Conservation (phyloP, 345 rosid genomes). For the Mallotus nudiflorus region DNA sequence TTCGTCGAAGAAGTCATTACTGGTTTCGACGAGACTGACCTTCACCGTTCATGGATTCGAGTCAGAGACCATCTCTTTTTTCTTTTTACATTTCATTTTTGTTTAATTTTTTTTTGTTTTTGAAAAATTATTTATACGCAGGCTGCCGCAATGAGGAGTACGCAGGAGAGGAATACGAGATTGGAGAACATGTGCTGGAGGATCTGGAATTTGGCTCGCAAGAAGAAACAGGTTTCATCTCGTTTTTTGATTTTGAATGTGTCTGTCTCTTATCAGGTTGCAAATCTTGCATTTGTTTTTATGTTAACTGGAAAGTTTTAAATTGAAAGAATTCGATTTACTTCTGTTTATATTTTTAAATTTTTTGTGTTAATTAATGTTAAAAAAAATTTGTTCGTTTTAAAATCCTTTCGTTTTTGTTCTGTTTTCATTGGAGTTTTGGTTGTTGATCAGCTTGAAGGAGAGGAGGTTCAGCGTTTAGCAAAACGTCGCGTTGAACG, state of each 20-base stretch:
- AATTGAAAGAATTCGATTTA: no score
- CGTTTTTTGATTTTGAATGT: neutral
- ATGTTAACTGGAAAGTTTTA: no score
- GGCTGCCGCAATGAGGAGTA: conserved; percentile 95
- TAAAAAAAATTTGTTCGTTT: no score
- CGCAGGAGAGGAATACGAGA: conserved; percentile 92
- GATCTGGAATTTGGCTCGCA: conserved; percentile 99
- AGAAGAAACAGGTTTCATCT: conserved; percentile 89
- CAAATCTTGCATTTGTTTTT: no score
- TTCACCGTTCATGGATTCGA: conserved; percentile 81
- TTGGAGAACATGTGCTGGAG: conserved; percentile 99
- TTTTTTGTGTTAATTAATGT: no score
- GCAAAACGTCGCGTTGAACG: conserved; percentile 72
- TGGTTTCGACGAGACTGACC: conserved; percentile 97
- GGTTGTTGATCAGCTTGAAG: conserved; percentile 57
- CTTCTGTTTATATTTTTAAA: neutral
- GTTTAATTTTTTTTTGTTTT: neutral
- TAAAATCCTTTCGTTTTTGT: no score
- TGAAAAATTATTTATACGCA: conserved; percentile 9
- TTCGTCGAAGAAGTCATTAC: conserved; percentile 96
- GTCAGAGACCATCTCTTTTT: conserved; percentile 21
- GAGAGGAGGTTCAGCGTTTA: conserved; percentile 54
- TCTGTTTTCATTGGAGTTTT: neutral
- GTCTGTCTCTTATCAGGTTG: neutral
- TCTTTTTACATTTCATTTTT: neutral